phyloP scores from a whole-genome alignment of 2,329 filamentous ascomycete species.

The Aureobasidium leucospermi region DNA sequence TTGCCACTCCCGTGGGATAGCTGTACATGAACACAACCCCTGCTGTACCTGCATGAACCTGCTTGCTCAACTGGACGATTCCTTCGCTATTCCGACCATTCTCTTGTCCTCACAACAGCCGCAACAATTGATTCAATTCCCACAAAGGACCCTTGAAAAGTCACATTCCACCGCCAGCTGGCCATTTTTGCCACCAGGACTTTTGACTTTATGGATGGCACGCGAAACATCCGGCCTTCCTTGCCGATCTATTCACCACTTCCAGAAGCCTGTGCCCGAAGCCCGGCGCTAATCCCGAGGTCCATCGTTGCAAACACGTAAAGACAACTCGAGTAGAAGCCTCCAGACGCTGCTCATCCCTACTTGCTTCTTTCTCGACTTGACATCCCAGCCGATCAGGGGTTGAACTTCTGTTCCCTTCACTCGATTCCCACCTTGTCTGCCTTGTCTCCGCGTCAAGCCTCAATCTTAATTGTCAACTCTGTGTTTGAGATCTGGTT shows the following conservation, averaged over 20 bases:
- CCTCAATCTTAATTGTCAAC: background rate
- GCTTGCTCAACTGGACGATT: background rate
- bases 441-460: background rate
- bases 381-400: slow-evolving; percentile 1
- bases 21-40: background rate
- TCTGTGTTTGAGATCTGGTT: slow-evolving; percentile 7
- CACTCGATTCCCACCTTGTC: background rate
- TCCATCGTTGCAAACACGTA: slow-evolving; percentile 11
- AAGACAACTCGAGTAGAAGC: slow-evolving; percentile 2
- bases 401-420: background rate
- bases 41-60: slow-evolving; percentile 8
- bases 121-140: background rate
- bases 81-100: background rate
- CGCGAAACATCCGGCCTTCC: slow-evolving; percentile 10
- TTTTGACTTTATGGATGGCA: slow-evolving; percentile 10
- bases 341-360: background rate
- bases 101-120: background rate
- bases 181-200: background rate
- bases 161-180: slow-evolving; percentile 10
- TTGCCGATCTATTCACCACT: slow-evolving; percentile 7
- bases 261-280: slow-evolving; percentile 10
- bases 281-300: slow-evolving; percentile 2
- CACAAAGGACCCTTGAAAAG: background rate
- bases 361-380: background rate
- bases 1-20: background rate